These are phyloP conservation scores for Calocybe cyanea DNA, from an alignment of 768 basidiomycete genomes.

Conservation along the genomic window DNA sequence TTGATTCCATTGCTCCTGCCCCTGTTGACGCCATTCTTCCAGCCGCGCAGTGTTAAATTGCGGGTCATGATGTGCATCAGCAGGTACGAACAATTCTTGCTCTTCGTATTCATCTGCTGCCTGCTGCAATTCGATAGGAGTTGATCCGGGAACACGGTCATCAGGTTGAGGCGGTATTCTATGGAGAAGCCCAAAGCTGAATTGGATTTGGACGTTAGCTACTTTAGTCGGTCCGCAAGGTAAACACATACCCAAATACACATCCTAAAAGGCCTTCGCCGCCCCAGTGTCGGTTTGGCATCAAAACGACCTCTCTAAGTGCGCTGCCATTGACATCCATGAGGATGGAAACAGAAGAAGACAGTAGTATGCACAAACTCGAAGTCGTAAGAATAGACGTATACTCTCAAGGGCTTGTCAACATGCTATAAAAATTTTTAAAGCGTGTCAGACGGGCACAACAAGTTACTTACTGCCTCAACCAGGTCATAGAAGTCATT, in stretches of 20 bases:
- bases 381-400: conserved; percentile 96
- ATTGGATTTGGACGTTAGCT: conserved; percentile 6
- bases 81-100: conserved; percentile 71
- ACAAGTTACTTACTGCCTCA: conserved; percentile 63
- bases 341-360: conserved; percentile 6
- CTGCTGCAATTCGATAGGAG: conserved; percentile 54
- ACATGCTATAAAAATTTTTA: conserved; percentile 56
- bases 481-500: conserved; percentile 96
- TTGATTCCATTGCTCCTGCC: conserved; percentile 28
- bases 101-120: conserved; percentile 51
- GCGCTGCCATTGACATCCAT: conserved; percentile 48
- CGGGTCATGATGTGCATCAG: conserved; percentile 41
- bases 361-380: conserved; percentile 57
- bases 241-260: conserved; percentile 75
- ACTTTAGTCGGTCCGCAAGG: conserved; percentile 2
- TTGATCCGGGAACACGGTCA: conserved; percentile 51
- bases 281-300: conserved; percentile 97
- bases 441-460: conserved; percentile 4
- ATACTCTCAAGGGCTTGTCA: conserved; percentile 89
- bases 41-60: conserved; percentile 23
- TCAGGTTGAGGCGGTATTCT: conserved; percentile 80
- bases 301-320: conserved; percentile 87
- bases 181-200: conserved; percentile 86
- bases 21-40: conserved; percentile 26
- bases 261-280: conserved; percentile 95